Base-by-base conservation (phyloP, 164 flowering plant genomes). In the Vitis rotundifolia region DNA sequence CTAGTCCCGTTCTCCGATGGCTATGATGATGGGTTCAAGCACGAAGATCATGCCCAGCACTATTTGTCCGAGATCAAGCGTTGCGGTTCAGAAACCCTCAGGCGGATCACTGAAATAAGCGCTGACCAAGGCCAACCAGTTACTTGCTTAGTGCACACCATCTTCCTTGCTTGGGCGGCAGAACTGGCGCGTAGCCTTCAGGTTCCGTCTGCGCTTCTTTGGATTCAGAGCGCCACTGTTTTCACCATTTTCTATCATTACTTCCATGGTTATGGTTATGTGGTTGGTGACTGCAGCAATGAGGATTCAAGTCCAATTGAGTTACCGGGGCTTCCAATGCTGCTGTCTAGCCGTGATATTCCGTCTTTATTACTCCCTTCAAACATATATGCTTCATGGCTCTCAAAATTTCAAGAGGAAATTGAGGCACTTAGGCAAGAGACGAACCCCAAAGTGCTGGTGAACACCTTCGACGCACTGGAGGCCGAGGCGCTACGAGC, bases 121-220 rank as follows among this genome's bases (percentile, higher is more conserved):
- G 64, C 16, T 12, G 44, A 48, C 12, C 9, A 28, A 49, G 71
- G 71, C 65, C 61, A 1, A 22, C 26, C 26, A 22, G 26, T 22
- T 22, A 22, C 26, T 22, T 22, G 26, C 26, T 22, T 22, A n/a
- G 18, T 73, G 8, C 70, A 77, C 68, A 69, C 64, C 15, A 37
- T 56, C 12, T 67, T 77, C n/a, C 13, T 77, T 2, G 53, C 76
- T 2, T 77, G 80, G 80, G 80, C 61, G 1, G 68, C 61, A 1
- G 31, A 16, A 49, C 71, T 77, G 67, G 76, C 74, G 8, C 68
- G 66, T 31, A 59, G 61, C 3, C 9, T 64, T 28, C 28, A 66
- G 9, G 18, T 77, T 10, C 76, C 68, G 4, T 69, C 68, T 7
- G 70, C 68, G 1, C 53, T 77, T 28, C 68, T 77, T 13, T 68